A percentile compares a stretch with the other conserved stretches of the same genome.
Conservation (phyloP, 2,329 filamentous ascomycete species). For the Verticillium longisporum region DNA sequence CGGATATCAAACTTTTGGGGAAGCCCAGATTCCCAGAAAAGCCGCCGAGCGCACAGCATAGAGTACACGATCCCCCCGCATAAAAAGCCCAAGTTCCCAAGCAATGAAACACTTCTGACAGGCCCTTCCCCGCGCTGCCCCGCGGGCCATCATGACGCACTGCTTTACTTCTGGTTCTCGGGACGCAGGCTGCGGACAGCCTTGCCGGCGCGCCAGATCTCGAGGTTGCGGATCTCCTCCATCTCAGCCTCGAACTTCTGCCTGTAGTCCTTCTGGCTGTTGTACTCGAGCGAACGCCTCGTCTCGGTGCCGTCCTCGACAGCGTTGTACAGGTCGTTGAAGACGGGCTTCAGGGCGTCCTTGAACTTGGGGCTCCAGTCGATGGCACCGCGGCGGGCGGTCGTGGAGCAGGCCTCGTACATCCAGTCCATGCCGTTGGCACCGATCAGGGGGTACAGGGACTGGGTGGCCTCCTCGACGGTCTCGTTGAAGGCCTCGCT, state of each 20-base stretch:
- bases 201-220: conserved; percentile 99
- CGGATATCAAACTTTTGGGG: conserved; percentile 16
- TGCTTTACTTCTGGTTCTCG: conserved; percentile 71
- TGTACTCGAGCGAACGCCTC: conserved; percentile 93
- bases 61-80: conserved; percentile 22
- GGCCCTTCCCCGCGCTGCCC: background rate
- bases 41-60: conserved; percentile 23
- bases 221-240: conserved; percentile 93
- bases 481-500: conserved; percentile 99
- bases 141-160: background rate
- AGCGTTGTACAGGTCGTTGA: conserved; percentile 93
- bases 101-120: conserved; percentile 4
- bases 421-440: conserved; percentile 99
- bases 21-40: conserved; percentile 9
- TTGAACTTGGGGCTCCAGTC: conserved; percentile 98
- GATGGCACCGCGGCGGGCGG: conserved; percentile 94
- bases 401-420: conserved; percentile 99
- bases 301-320: conserved; percentile 92
- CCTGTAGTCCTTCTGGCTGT: conserved; percentile 91
- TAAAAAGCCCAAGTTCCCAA: conserved; percentile 1
- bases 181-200: conserved; percentile 83
- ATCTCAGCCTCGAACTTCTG: conserved; percentile 97
- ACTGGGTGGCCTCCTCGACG: conserved; percentile 98
- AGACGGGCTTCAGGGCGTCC: conserved; percentile 96
- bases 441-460: conserved; percentile 94